These are phyloP conservation scores for Entomortierella chlamydospora DNA, from an alignment of 192 early-diverging fungal species.

Conservation along the genomic window DNA sequence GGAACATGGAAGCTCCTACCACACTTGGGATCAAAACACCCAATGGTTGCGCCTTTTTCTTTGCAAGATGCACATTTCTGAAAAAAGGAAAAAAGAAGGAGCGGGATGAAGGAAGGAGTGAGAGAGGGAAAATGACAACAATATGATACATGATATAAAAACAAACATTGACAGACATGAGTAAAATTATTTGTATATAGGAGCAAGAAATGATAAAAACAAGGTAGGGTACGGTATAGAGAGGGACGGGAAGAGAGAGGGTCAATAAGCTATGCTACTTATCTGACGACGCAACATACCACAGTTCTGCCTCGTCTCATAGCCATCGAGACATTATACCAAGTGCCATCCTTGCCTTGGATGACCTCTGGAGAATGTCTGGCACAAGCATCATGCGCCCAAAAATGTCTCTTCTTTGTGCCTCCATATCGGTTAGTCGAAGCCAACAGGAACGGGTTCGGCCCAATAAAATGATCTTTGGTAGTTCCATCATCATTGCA, in stretches of 20 bases:
- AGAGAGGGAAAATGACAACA: too few species aligned
- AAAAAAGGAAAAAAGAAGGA: conserved; percentile 4
- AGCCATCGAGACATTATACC: conserved; percentile 89
- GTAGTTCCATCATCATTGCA: conserved; percentile 72
- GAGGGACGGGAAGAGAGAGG: too few species aligned
- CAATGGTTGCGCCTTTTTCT: conserved; percentile 85
- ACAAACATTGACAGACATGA: neutral
- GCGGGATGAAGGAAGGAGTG: too few species aligned
- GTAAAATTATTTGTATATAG: too few species aligned
- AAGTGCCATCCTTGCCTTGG: conserved; percentile 70
- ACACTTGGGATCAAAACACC: conserved; percentile 90
- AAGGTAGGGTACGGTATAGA: too few species aligned
- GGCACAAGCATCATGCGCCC: conserved; percentile 90
- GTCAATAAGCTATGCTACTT: too few species aligned
- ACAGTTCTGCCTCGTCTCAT: conserved; percentile 77
- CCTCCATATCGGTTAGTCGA: conserved; percentile 64
- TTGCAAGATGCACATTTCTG: conserved; percentile 81
- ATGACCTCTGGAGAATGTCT: conserved; percentile 88
- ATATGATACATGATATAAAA: neutral
- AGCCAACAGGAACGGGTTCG: conserved; percentile 69
- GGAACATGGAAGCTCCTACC: conserved; percentile 83
- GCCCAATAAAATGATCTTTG: conserved; percentile 69
- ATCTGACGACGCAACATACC: conserved; percentile 49
- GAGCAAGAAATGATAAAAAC: too few species aligned
- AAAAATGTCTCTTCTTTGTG: conserved; percentile 69